Evolutionary conservation across 2,329 filamentous ascomycete species (phyloP), one percentile per base, ranked within the genome.

Genomic region (Diplodia seriata): DNA sequence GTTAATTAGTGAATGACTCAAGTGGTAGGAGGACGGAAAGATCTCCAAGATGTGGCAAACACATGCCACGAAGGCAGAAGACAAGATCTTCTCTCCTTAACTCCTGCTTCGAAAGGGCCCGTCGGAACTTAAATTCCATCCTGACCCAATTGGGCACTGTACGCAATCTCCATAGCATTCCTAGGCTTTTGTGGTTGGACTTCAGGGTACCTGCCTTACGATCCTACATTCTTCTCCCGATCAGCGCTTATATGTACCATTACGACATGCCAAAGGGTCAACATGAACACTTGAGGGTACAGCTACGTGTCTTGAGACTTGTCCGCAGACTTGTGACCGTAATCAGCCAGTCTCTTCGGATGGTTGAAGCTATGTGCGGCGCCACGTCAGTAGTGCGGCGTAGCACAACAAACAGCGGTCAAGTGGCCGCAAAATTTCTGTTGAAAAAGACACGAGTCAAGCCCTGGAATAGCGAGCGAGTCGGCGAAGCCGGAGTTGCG

Each of bases 401-500:
- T 47, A 47, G 9, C 7, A 47, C 18, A 20, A 20, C 43, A 47
- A 47, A 47, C n/a, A 20, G 43, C 43, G 43, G 43, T 47, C 43
- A 47, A 47, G 43, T 9, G 43, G n/a, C 43, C n/a, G 43, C 43
- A 47, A 47, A 20, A 9, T 47, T 47, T 47, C 23, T 20, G 50
- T 53, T 29, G 50, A 26, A 53, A 12, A 29, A 7, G 14, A 29
- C 26, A 29, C 50, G 50, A 26, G 50, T 53, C 50, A 47, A 47
- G 43, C 18, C 9, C 18, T 31, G 15, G 23, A n/a, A 18, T 8
- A 31, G 18, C n/a, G 53, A 7, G 53, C 53, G 29, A 55, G 29
- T 36, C 31, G n/a, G 43, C 9, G 9, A 38, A 36, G 53, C 53
- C 53, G 53, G 53, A 55, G 53, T 55, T 55, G 31, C 53, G 53